Base-by-base conservation (phyloP, 345 rosid species). In the Rhodamnia argentea region DNA sequence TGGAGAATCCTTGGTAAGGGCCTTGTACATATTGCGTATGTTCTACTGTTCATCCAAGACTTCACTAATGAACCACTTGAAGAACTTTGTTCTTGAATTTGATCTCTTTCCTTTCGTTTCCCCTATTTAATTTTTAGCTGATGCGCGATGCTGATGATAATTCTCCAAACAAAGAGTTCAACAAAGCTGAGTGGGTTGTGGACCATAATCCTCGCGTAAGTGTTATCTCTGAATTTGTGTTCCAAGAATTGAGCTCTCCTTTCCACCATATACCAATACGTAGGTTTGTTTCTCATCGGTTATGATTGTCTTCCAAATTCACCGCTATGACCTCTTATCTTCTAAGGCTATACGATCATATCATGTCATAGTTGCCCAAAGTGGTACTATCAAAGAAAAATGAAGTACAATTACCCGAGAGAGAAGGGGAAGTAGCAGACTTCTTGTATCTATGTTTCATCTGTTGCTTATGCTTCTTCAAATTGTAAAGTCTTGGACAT, bases 111-210 rank as follows among this genome's bases (percentile, higher is more conserved):
- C 24, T 55, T 50, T 82, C 70, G 27, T 27, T 47, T 47, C 23
- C 58, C 75, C 15, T 11, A 13, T 27, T 60, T 56, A 70, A 47
- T 90, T 13, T 86, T 58, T 84, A 97, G 99, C 90, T 94, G 86
- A 86, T 96, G 91, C 86, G 81, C 26, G 86, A 86, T 89, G 92
- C 86, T 52, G 91, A 87, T 88, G 92, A 88, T 74, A 86, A 83
- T 84, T 85, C 86, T 58, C 92, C 88, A 92, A 92, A 85, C 52
- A 92, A 93, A 89, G 99, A 97, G 89, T 93, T 94, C 84, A 94
- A 93, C 92, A 86, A 88, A 91, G 92, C 92, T 86, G 96, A 93
- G 84, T 95, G 99, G 98, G 91, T 94, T 37, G 24, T 95, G 82
- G 91, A 87, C 89, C 92, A 87, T 88, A 89, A 86, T 29, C 98